Base-by-base conservation (phyloP, 2,329 filamentous ascomycete species). In the Cladosporium sp. region DNA sequence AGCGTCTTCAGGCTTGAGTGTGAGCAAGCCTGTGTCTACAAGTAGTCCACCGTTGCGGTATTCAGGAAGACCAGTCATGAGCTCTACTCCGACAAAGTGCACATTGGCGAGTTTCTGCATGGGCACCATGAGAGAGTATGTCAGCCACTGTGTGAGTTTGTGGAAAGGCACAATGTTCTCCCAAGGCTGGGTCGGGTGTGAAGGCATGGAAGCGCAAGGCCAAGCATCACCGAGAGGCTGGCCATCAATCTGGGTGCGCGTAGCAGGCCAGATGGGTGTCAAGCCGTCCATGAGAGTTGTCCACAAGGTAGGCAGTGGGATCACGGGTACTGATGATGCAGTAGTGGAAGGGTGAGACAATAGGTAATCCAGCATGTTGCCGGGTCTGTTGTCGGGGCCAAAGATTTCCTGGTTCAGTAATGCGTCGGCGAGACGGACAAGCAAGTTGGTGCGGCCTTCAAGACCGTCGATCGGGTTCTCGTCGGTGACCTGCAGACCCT, bases 321-420 rank as follows among this genome's bases (percentile, higher is more conserved):
- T 88, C 68, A 97, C 92, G 1, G 94, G 92, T 57, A 93, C 91
- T 0, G 93, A 96, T 0, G 92, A 91, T 16, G 92, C 92, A 75
- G 94, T 90, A 5, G 94, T 97, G 2, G 92, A 90, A 1, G 93
- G 91, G 75, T 98, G 95, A 3, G 91, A 91, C 46, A 98, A 86
- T n/a, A 98, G 87, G 76, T 96, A 93, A 78, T 98, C 94, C 68
- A 98, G 88, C 88, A 99, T 93, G 76, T 97, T 96, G 71, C 95
- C 95, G 13, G 95, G 95, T 65, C 95, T 86, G 60, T 89, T 91
- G 74, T 93, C 88, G 1, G 86, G 84, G 26, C 94, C 94, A 77
- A 97, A 99, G 71, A 92, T 90, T 59, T 95, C 90, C 66, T 87
- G 84, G 75, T 94, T 93, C 68, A 89, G 85, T 63, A 99, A 80